Base-by-base conservation (phyloP, 176 grass and related monocot genomes). In the Thalia dealbata region DNA sequence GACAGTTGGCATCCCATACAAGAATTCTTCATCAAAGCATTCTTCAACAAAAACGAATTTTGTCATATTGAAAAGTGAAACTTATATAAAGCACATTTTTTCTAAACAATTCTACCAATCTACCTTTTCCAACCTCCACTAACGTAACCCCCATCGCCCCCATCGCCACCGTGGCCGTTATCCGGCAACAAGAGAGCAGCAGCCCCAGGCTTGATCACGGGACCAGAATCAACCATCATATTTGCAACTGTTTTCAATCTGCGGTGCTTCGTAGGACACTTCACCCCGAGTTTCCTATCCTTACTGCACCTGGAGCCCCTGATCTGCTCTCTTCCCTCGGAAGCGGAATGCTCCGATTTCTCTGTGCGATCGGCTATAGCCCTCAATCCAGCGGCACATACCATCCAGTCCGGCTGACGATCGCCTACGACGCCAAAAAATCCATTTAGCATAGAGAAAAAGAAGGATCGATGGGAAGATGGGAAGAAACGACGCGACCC, bases 111-210 rank as follows among this genome's bases (percentile, higher is more conserved):
- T 48, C 45, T 10, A 48, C 45, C 6, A 48, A 48, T 48, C 11
- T 64, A 64, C 61, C 61, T 64, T 30, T 30, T 64, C 61, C 61
- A 64, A 14, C 61, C 61, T 16, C 61, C 61, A 29, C 61, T 64
- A 11, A 14, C 25, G 12, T 64, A 64, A 29, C 28, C 61, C 13
- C 61, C 61, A 14, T 64, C 10, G 24, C 28, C 61, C 13, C 61
- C 61, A 14, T 64, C 10, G 24, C 28, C 25, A 9, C 24, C 23
- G 11, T 64, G 61, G 14, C 25, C 61, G 12, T 64, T 64, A 28
- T 64, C 61, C 10, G 61, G 61, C 61, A 64, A 64, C 25, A 64
- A 8, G 16, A 28, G 4, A 24, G 61, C 26, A 14, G 61, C 61
- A 64, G 61, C 61, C 14, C 23, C 61, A 64, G 61, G 25, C 14